Conservation (phyloP, 2,329 filamentous ascomycete species). For the Gnomoniopsis sp. region DNA sequence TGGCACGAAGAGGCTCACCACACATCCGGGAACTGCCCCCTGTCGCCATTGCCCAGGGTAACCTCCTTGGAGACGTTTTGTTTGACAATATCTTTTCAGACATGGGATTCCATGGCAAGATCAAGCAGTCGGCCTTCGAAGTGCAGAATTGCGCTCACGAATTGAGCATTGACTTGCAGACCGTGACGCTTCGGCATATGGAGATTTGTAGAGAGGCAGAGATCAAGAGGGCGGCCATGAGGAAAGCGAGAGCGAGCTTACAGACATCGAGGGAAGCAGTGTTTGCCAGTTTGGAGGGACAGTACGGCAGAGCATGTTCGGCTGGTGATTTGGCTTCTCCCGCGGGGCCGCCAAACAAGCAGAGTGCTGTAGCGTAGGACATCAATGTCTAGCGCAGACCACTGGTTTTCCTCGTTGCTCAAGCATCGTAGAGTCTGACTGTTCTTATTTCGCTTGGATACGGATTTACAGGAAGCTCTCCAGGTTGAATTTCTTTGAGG, state of each 20-base stretch:
- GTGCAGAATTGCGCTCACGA: constrained; percentile 31
- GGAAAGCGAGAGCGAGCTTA: constrained; percentile 33
- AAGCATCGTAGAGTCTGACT: no score
- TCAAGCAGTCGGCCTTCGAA: constrained; percentile 39
- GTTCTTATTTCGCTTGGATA: no score
- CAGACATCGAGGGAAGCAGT: constrained; percentile 41
- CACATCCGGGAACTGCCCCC: constrained; percentile 35
- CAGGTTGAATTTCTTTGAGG: no score
- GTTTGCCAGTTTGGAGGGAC: constrained; percentile 32
- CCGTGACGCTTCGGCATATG: constrained; percentile 29
- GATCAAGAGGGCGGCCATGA: constrained; percentile 27
- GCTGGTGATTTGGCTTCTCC: background rate
- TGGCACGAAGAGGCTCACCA: constrained; percentile 38
- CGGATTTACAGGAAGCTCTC: no score
- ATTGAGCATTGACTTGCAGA: constrained; percentile 28
- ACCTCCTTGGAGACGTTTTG: constrained; percentile 47
- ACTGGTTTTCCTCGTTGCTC: no score
- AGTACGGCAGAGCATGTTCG: background rate
- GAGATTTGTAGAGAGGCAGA: constrained; percentile 30
- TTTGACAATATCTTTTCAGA: constrained; percentile 54
- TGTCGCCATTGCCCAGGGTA: constrained; percentile 41
- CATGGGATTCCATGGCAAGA: constrained; percentile 48
- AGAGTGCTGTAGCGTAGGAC: no score
- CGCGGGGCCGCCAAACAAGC: background rate
- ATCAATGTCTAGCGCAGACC: no score